Conservation (phyloP, 371 early-diverging fungal species). For the Mortierella sp. region DNA sequence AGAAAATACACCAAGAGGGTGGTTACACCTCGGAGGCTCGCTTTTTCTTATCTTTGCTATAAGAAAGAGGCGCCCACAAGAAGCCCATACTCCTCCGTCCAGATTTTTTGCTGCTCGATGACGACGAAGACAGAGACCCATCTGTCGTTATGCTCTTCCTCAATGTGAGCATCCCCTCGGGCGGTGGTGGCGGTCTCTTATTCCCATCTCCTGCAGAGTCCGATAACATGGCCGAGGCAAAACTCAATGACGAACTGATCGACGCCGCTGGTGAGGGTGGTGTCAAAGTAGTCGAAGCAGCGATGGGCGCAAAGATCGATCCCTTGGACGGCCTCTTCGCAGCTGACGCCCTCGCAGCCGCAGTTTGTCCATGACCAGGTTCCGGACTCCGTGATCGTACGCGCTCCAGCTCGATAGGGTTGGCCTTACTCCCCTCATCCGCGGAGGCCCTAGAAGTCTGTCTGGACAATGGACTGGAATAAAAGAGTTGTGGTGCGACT, state of each 20-base stretch:
- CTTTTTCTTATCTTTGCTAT: constrained; percentile 17
- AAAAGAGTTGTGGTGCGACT: constrained; percentile 27
- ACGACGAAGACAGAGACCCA: constrained; percentile 19
- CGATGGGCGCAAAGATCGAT: constrained; percentile 11
- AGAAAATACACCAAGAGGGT: neutral
- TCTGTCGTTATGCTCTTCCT: constrained; percentile 48
- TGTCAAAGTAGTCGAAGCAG: neutral
- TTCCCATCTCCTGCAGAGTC: neutral
- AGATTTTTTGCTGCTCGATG: constrained; percentile 12
- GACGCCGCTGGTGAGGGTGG: constrained; percentile 30
- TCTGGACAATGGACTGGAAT: constrained; percentile 39
- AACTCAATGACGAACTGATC: constrained; percentile 25
- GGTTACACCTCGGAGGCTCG: neutral
- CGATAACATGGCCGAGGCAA: constrained; percentile 26
- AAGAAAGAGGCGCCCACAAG: constrained; percentile 30
- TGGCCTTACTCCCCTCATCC: constrained; percentile 3
- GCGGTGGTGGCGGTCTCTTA: constrained; percentile 18
- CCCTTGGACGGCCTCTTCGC: constrained; percentile 19
- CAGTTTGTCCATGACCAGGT: constrained; percentile 4
- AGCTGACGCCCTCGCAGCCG: constrained; percentile 34
- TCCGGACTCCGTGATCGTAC: constrained; percentile 31
- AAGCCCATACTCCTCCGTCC: constrained; percentile 32
- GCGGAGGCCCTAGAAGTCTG: constrained; percentile 35
- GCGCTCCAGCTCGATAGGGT: constrained; percentile 25
- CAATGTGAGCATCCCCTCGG: constrained; percentile 38